Base-by-base conservation (phyloP, 495 filamentous ascomycete species). In the Xanthoparmelia taractica region DNA sequence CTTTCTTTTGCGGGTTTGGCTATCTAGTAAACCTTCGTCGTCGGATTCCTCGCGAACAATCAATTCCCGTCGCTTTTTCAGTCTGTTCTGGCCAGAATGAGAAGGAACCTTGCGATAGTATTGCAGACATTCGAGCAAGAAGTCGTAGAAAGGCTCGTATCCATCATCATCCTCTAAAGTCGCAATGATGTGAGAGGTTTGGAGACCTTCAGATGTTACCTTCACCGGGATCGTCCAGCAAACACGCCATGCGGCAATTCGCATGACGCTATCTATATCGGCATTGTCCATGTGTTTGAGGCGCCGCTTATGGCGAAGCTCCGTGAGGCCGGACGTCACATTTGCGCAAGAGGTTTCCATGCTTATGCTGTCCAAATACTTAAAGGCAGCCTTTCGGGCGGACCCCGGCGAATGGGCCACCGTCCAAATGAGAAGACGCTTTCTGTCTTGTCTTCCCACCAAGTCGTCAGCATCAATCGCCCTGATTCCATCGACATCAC, bases 1-100 rank as follows among this genome's bases (percentile, higher is more conserved):
- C 65, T 82, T 85, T 48, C 79, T 74, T 65, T 80, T 79, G 23
- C 78, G 79, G 54, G 68, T 67, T 8, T 71, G 72, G 2, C 54
- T 69, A 27, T 29, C 13, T 12, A 52, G 41, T 27, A 45, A 23
- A 34, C 61, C 47, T 31, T 69, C 63, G 33, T 69, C 63, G 37
- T 71, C 65, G 25, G 64, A 62, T 10, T 68, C 67, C 43, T 55
- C 63, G 62, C 34, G 55, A 33, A 61, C n/a, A 2, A 50, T 58
- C 25, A 45, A 36, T 29, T 38, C 40, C 41, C 60, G 61, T 45
- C 33, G 57, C 58, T 61, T 59, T 29, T 63, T 58, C 1, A 18
- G 25, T 37, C 23, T 59, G 5, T 27, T 36, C 2, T 8, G 34
- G 29, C 37, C 20, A 31, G 60, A 47, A 27, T 2, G 12, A 37